Base-by-base conservation (phyloP, 2,329 filamentous ascomycete genomes). In the Fusarium sp. region DNA sequence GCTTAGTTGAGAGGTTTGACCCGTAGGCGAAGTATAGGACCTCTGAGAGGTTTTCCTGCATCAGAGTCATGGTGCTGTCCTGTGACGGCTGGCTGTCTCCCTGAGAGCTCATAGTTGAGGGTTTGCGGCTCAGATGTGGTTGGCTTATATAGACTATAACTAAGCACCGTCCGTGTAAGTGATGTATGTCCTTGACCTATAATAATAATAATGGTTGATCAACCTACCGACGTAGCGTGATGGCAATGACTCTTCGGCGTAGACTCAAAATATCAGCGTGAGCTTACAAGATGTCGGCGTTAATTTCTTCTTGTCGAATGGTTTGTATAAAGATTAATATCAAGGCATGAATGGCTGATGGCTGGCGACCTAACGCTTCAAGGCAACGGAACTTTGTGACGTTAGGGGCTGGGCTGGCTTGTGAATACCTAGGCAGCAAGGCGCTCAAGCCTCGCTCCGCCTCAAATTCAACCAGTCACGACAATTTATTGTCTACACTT, bases 1-100 rank as follows among this genome's bases (percentile, higher is more conserved):
- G 90, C 27, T 82, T 77, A 1, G 83, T 83, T 75, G 88, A 91
- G 59, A 92, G 83, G 76, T 92, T 92, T 75, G 85, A 89, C 65
- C 90, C 90, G 77, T 90, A 92, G 71, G 86, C 90, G 74, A 92
- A 92, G 81, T 92, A 92, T 67, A 88, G 76, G 50, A 79, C 71
- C 64, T 80, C 78, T 48, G 74, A 74, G 14, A 74, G 70, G 54
- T 76, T 72, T 37, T 79, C 76, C 32, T 76, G 75, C 56, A 80
- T 75, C 19, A 78, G 40, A 23, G 78, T 80, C 70, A 77, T 74
- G 61, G 67, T 65, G 67, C 76, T 78, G 68, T 76, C 77, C 65
- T 79, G 78, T 22, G 78, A 79, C 56, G 64, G 68, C 54, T 78
- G 77, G 69, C 74, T 76, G 56, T 75, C 75, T 47, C 71, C 75